Evolutionary conservation across 2,329 filamentous ascomycete genomes (phyloP).

Genomic region (Cercospora janseana): DNA sequence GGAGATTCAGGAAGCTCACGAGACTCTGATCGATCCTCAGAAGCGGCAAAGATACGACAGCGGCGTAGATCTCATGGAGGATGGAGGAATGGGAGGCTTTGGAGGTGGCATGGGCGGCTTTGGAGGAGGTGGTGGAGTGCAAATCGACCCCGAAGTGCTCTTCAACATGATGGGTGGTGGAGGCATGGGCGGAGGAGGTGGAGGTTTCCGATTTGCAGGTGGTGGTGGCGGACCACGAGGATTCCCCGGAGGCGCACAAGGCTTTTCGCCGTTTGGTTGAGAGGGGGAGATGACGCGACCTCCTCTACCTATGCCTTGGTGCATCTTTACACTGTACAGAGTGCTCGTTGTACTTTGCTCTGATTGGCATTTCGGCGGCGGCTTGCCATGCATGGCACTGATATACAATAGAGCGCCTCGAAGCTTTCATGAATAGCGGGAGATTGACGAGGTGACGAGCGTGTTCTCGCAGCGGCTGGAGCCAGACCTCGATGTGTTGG

Average conservation of each 20-base stretch:
- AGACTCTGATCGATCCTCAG: conserved; percentile 90
- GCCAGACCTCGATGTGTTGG: too few species aligned
- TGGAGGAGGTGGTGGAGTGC: conserved; percentile 42
- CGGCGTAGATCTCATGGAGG: conserved; percentile 83
- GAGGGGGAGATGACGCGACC: too few species aligned
- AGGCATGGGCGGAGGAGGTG: conserved; percentile 52
- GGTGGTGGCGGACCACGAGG: conserved; percentile 22
- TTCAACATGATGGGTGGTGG: conserved; percentile 80
- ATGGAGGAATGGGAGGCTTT: conserved; percentile 43
- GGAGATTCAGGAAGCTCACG: conserved; percentile 95
- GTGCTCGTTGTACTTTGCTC: too few species aligned
- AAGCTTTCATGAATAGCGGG: too few species aligned
- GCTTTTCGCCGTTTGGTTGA: conserved; percentile 25
- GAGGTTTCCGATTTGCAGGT: conserved; percentile 33
- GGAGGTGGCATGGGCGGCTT: conserved; percentile 46
- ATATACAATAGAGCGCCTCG: too few species aligned
- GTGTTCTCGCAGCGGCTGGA: too few species aligned
- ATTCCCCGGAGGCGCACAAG: conserved; percentile 16
- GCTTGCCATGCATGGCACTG: too few species aligned
- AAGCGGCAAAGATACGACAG: conserved; percentile 90
- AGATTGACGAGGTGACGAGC: too few species aligned
- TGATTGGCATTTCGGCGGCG: too few species aligned
- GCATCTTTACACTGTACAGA: too few species aligned
- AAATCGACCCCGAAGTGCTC: conserved; percentile 73
- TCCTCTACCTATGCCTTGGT: too few species aligned